Conservation (phyloP, 23 red algal species). For the Cyanidium caldarium region DNA sequence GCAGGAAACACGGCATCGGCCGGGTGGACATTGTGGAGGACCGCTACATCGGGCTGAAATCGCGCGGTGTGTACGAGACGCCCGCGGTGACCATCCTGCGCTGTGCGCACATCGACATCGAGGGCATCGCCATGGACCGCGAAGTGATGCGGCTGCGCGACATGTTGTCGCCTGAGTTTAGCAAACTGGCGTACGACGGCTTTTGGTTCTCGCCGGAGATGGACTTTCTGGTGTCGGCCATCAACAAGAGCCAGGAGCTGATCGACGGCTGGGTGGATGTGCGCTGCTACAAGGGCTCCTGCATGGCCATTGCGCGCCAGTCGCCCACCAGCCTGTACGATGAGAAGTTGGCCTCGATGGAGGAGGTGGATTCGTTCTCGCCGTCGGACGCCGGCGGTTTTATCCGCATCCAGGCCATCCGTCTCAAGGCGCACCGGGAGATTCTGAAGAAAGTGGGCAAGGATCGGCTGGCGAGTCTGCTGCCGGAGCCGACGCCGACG, state of each 20-base stretch:
- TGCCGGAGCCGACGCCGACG: not conserved
- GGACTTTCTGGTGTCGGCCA: conserved; percentile 84
- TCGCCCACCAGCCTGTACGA: conserved; percentile 65
- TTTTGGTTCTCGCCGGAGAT: conserved; percentile 97
- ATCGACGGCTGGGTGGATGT: conserved; percentile 99
- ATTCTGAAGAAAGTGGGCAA: conserved; percentile 37
- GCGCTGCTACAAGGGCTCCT: conserved; percentile 70
- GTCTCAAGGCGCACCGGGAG: conserved; percentile 69
- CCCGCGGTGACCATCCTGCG: conserved; percentile 80
- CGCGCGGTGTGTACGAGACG: conserved; percentile 83
- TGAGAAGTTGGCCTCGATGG: conserved; percentile 83
- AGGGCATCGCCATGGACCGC: conserved; percentile 96
- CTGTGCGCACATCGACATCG: conserved; percentile 92
- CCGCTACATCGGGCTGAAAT: conserved; percentile 89
- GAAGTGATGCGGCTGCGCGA: conserved; percentile 96
- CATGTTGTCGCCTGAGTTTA: conserved; percentile 93
- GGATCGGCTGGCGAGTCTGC: conserved; percentile 3
- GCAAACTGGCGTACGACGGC: conserved; percentile 82
- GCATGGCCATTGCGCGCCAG: conserved; percentile 81
- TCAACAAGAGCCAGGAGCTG: conserved; percentile 90
- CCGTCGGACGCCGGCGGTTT: conserved; percentile 83
- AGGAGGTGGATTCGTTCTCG: conserved; percentile 63
- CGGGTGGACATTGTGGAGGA: conserved; percentile 97
- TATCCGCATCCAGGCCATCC: conserved; percentile 88
- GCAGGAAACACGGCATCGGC: conserved; percentile 77